A percentile compares a stretch with the other conserved stretches of the same genome.
phyloP scores from a whole-genome alignment of 2,329 filamentous ascomycete species.

The Clathrospora elynae region DNA sequence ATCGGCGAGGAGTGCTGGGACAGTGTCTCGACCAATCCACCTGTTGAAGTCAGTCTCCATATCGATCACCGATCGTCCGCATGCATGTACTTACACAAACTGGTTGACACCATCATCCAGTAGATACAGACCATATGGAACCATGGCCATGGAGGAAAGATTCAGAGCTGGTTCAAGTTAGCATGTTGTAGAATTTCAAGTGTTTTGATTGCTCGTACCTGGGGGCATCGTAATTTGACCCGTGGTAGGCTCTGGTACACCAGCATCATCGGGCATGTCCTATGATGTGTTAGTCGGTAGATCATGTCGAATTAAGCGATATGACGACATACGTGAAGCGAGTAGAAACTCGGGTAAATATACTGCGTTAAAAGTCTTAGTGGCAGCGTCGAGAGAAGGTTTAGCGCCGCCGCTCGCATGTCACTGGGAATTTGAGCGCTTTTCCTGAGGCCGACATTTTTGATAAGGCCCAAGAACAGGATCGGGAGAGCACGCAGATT shows the following conservation, averaged over 20 bases:
- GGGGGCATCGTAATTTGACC: conserved; percentile 90
- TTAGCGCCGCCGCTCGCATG: conserved; percentile 89
- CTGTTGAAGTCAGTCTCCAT: conserved; percentile 16
- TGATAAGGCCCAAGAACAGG: conserved; percentile 91
- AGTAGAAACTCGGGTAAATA: conserved; percentile 62
- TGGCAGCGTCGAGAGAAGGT: conserved; percentile 90
- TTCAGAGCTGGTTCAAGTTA: conserved; percentile 79
- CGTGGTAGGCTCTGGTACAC: conserved; percentile 80
- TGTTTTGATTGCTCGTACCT: too few species aligned
- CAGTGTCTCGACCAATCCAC: conserved; percentile 94
- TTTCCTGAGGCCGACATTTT: conserved; percentile 70
- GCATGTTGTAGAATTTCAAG: too few species aligned
- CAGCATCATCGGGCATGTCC: conserved; percentile 95
- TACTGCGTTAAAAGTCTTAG: conserved; percentile 90
- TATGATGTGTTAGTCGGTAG: conserved; percentile 70
- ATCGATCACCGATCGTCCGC: not conserved
- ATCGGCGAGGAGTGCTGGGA: conserved; percentile 84
- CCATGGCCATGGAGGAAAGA: conserved; percentile 84
- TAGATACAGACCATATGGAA: conserved; percentile 89
- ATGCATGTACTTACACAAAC: conserved; percentile 63
- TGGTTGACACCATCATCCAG: conserved; percentile 98
- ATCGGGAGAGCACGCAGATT: conserved; percentile 88
- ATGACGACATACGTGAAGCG: conserved; percentile 33
- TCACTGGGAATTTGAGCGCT: conserved; percentile 57
- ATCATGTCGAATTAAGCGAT: too few species aligned